Conservation (phyloP, 768 basidiomycete genomes). For the Nidularia pulvinata region DNA sequence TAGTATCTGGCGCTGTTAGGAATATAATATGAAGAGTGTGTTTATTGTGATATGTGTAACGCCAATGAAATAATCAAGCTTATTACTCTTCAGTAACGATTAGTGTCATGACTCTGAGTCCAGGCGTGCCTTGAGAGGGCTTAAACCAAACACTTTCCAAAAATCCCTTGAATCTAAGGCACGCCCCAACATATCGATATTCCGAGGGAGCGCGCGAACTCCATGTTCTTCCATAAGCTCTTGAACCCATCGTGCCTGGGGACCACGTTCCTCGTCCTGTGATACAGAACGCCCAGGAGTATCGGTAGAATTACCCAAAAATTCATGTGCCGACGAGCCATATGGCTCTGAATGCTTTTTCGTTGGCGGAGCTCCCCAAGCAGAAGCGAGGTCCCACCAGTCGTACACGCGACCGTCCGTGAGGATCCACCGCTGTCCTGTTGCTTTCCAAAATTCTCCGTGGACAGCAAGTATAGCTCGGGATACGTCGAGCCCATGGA, state of each 20-base stretch:
- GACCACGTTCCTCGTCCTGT: slow-evolving; percentile 20
- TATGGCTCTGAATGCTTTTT: neutral
- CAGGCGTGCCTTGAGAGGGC: slow-evolving; percentile 36
- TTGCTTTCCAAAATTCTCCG: slow-evolving; percentile 34
- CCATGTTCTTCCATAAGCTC: slow-evolving; percentile 55
- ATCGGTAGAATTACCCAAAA: neutral
- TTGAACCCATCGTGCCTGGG: slow-evolving; percentile 51
- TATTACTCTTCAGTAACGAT: too few species aligned
- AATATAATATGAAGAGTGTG: too few species aligned
- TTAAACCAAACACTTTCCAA: slow-evolving; percentile 47
- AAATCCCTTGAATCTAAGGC: slow-evolving; percentile 63
- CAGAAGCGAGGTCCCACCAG: slow-evolving; percentile 67
- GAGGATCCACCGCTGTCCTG: slow-evolving; percentile 55
- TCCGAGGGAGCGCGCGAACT: slow-evolving; percentile 52
- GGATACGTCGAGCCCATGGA: slow-evolving; percentile 62
- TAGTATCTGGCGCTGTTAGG: too few species aligned
- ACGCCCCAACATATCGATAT: slow-evolving; percentile 43
- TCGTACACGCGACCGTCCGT: slow-evolving; percentile 60
- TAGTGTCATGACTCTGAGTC: slow-evolving; percentile 7
- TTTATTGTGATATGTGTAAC: too few species aligned
- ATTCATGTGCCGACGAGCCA: neutral
- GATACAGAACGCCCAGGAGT: neutral
- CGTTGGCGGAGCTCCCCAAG: slow-evolving; percentile 37
- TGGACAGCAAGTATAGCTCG: slow-evolving; percentile 62
- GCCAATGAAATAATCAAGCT: too few species aligned